Percentiles rank a stretch among this genome's conserved stretches.
phyloP scores from a whole-genome alignment of 192 early-diverging fungal genomes.

The Mortierella hygrophila region DNA sequence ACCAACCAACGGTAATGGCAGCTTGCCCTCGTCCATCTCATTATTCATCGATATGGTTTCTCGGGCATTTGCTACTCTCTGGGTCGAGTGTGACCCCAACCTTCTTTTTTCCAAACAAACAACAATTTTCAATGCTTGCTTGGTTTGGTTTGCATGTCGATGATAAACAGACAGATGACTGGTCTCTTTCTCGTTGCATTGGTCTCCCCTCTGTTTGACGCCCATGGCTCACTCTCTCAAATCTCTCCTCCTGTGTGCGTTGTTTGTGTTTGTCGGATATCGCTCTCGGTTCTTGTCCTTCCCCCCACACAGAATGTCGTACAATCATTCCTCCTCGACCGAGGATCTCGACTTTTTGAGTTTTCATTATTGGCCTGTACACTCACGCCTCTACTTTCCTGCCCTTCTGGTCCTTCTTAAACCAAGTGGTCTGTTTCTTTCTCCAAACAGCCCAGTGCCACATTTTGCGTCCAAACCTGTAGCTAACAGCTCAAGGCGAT shows the following conservation, averaged over 20 bases:
- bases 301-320: slow-evolving; percentile 4
- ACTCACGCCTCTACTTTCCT: neutral
- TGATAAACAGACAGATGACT: neutral
- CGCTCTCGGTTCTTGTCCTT: neutral
- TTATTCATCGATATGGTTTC: neutral
- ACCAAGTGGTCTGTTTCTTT: neutral
- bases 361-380: neutral
- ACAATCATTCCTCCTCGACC: neutral
- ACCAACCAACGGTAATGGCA: too few relatives aligned
- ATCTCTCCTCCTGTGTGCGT: neutral
- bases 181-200: neutral
- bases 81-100: neutral
- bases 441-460: neutral
- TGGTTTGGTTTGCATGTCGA: neutral
- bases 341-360: slow-evolving; percentile 1
- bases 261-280: neutral
- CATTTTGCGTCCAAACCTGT: neutral
- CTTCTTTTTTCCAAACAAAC: neutral
- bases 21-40: neutral
- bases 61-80: neutral
- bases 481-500: neutral
- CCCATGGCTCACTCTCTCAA: neutral
- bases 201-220: neutral
- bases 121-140: neutral
- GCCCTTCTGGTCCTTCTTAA: neutral